These are phyloP conservation scores for Funneliformis geosporum DNA, from an alignment of 192 early-diverging fungal species.

Conservation along the genomic window DNA sequence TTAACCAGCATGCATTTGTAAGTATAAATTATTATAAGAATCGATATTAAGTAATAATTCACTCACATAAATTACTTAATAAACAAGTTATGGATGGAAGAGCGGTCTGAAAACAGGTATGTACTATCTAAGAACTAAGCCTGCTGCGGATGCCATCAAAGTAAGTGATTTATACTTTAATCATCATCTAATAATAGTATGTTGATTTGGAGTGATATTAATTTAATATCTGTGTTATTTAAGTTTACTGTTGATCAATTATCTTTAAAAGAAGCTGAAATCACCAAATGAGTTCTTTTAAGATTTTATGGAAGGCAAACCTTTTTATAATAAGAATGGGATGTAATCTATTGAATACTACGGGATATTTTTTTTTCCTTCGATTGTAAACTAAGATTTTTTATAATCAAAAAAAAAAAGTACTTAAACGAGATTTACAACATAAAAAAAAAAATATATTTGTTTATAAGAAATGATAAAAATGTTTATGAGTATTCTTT, in stretches of 20 bases:
- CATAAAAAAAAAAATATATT: too few relatives aligned
- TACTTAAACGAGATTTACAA: too few relatives aligned
- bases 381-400: too few relatives aligned
- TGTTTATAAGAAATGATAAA: too few relatives aligned
- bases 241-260: conserved; percentile 89
- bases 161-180: conserved; percentile 5
- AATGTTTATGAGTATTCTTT: too few relatives aligned
- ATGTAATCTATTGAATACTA: too few relatives aligned
- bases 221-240: neutral
- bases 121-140: conserved; percentile 96
- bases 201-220: neutral
- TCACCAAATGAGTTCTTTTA: conserved; percentile 40
- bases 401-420: too few relatives aligned
- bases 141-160: conserved; percentile 97
- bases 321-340: too few relatives aligned
- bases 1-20: conserved; percentile 94
- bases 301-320: too few relatives aligned
- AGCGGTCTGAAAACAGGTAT: conserved; percentile 98
- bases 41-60: neutral
- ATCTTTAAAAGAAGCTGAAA: conserved; percentile 63
- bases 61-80: neutral
- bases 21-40: conserved; percentile 2
- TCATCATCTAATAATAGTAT: neutral
- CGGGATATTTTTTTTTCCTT: too few relatives aligned
- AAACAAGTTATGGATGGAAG: conserved; percentile 83